These are phyloP conservation scores for Delitschia confertaspora DNA, from an alignment of 495 filamentous ascomycete genomes.

Conservation along the genomic window DNA sequence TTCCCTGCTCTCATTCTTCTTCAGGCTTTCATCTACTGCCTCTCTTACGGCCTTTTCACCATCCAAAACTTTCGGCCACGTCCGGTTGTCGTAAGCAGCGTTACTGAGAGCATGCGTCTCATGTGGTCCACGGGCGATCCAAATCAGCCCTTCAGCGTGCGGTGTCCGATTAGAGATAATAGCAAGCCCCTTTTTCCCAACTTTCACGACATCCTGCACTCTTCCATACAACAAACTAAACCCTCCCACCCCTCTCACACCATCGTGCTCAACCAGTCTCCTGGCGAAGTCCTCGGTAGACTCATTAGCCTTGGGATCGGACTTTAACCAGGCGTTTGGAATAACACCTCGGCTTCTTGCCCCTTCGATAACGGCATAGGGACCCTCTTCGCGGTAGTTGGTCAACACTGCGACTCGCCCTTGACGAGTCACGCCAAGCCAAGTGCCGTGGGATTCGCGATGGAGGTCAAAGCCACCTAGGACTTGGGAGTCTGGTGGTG, in stretches of 20 bases:
- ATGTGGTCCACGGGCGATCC: constrained; percentile 57
- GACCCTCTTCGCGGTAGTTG: constrained; percentile 78
- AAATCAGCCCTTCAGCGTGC: constrained; percentile 51
- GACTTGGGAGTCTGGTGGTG: constrained; percentile 47
- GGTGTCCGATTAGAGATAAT: constrained; percentile 84
- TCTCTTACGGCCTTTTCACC: constrained; percentile 42
- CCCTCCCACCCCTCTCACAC: constrained; percentile 69
- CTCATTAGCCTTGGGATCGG: constrained; percentile 29
- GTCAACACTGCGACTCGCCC: constrained; percentile 87
- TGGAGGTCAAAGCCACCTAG: constrained; percentile 63
- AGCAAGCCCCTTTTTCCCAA: constrained; percentile 46
- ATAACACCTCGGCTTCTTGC: constrained; percentile 69
- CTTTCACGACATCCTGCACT: constrained; percentile 43
- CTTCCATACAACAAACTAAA: constrained; percentile 88
- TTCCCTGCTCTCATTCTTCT: constrained; percentile 46
- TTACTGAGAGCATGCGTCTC: constrained; percentile 79
- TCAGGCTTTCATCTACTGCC: constrained; percentile 42
- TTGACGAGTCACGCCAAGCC: constrained; percentile 79
- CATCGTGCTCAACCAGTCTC: constrained; percentile 56
- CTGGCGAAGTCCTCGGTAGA: constrained; percentile 58
- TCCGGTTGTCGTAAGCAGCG: constrained; percentile 59
- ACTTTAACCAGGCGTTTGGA: constrained; percentile 75
- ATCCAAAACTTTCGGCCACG: constrained; percentile 73
- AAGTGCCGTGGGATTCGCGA: constrained; percentile 66
- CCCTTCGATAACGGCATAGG: constrained; percentile 42